Evolutionary conservation across 768 basidiomycete species (phyloP), one percentile per base, ranked within the genome.

Genomic region (Dentipellis fragilis): DNA sequence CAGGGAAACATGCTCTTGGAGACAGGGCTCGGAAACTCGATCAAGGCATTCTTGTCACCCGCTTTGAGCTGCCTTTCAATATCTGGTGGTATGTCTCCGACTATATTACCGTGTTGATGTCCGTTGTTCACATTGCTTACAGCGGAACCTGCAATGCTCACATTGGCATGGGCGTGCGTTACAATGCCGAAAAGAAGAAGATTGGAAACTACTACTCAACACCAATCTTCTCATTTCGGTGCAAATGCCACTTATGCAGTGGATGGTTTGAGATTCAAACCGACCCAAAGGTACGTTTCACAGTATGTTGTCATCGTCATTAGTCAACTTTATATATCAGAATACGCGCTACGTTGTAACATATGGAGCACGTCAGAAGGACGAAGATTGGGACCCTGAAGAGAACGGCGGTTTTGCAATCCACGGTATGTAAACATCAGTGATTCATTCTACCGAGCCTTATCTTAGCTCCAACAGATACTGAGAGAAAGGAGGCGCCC

Each of bases 211-310:
- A 99, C 71, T 93, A 87, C 66, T 90, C 91, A 6, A 97, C 94
- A 0, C 89, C 93, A 10, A 97, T 99, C 54, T 98, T 75, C 67
- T 89, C 86, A 6, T 99, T 99, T 69, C 80, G 93, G 48, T 98
- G 96, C 72, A 99, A 99, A 79, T 99, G 95, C 65, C 94, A 97
- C 68, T 72, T 97, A 1, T 98, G 96, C 66, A 83, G 84, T 60
- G 85, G 85, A n/a, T 95, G 93, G 93, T 97, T 98, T 61, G 94
- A 96, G 73, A 93, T 99, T 52, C 81, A 94, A 60, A 98, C 96
- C 8, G 95, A 99, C 65, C 95, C 95, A 2, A 87, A 97, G 85
- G 94, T 90, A 60, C 51, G 73, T 57, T 34, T 10, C 11, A 29
- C 19, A 10, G 46, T 3, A 16, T 10, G 17, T 17, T 14, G 49